Evolutionary conservation across 2,329 filamentous ascomycete species (phyloP).

Genomic region (Lecanicillium sp.): DNA sequence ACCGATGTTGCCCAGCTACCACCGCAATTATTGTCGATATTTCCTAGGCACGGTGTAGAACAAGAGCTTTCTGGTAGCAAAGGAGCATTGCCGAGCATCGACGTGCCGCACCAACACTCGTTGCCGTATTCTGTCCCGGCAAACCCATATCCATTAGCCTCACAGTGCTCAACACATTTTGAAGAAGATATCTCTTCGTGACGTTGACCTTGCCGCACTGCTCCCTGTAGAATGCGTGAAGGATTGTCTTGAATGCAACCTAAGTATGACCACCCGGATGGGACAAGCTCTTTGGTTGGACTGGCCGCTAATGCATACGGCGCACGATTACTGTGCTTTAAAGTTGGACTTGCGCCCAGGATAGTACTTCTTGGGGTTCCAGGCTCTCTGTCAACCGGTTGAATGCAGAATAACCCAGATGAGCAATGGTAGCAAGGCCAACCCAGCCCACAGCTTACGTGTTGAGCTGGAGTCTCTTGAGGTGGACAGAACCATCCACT

Average conservation of each 20-base stretch:
- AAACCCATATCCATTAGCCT: slow-evolving; percentile 27
- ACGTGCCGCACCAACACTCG: slow-evolving; percentile 43
- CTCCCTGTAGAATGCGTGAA: slow-evolving; percentile 11
- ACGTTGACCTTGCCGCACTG: slow-evolving; percentile 15
- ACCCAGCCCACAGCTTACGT: slow-evolving; percentile 19
- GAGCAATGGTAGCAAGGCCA: slow-evolving; percentile 24
- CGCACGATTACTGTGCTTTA: neutral
- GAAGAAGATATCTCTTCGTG: slow-evolving; percentile 35
- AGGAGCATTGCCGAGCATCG: slow-evolving; percentile 15
- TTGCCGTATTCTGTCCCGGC: slow-evolving; percentile 41
- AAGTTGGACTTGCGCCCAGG: neutral
- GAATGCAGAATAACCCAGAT: slow-evolving; percentile 19
- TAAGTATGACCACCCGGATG: slow-evolving; percentile 17
- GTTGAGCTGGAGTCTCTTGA: slow-evolving; percentile 20
- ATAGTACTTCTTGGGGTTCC: no score
- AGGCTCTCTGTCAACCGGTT: no score
- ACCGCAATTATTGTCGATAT: slow-evolving; percentile 13
- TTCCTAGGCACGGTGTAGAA: slow-evolving; percentile 13
- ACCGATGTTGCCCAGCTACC: slow-evolving; percentile 19
- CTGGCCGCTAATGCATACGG: no score
- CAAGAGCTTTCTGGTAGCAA: slow-evolving; percentile 17
- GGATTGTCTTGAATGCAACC: slow-evolving; percentile 22
- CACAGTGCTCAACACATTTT: slow-evolving; percentile 40
- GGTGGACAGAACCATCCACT: slow-evolving; percentile 24
- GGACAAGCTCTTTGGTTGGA: no score